Evolutionary conservation across 345 rosid genomes (phyloP).

Genomic region (Carallia pectinifolia): DNA sequence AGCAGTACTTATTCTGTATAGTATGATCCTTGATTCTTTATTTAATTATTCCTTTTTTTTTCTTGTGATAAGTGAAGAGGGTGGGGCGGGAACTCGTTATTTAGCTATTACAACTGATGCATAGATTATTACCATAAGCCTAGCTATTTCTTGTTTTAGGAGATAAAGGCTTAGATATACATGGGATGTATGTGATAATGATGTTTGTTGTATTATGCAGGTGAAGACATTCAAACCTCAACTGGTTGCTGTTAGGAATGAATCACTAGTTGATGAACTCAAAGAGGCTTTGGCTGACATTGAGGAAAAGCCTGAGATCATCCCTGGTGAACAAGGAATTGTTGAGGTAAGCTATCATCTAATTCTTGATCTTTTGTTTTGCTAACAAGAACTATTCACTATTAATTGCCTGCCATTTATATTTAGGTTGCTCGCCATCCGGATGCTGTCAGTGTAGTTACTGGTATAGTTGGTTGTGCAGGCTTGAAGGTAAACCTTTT

Average conservation of each 20-base stretch:
- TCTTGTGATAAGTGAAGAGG: too few relatives aligned
- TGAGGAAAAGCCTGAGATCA: constrained; percentile 82
- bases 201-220: constrained; percentile 40
- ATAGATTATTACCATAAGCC: neutral
- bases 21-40: neutral
- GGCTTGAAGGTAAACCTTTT: constrained; percentile 66
- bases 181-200: too few relatives aligned
- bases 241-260: constrained; percentile 75
- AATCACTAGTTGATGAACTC: constrained; percentile 67
- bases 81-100: neutral
- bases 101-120: neutral
- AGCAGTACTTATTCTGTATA: neutral
- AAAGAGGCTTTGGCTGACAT: constrained; percentile 79
- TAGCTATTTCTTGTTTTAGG: neutral
- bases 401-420: constrained; percentile 19
- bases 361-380: constrained; percentile 15
- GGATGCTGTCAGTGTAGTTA: constrained; percentile 85
- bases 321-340: constrained; percentile 91
- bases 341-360: constrained; percentile 54
- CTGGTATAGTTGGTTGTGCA: constrained; percentile 98
- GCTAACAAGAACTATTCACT: constrained; percentile 2
- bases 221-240: constrained; percentile 83
- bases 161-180: neutral
- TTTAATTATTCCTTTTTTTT: too few relatives aligned
- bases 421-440: constrained; percentile 90